phyloP scores from a whole-genome alignment of 2,329 filamentous ascomycete species.

The Parafenestella ontariensis region DNA sequence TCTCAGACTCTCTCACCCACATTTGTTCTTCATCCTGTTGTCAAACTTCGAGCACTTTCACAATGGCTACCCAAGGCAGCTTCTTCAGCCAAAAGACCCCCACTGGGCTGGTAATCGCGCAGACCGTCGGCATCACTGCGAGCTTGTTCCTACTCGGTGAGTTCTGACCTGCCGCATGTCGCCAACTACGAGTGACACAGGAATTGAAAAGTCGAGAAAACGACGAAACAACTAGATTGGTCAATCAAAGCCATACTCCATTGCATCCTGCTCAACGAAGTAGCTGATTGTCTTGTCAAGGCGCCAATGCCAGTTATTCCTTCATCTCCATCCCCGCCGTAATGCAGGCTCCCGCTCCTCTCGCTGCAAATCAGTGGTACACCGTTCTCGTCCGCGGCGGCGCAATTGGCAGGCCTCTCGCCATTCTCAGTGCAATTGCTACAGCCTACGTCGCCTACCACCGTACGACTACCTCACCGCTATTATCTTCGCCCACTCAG shows the following conservation, averaged over 20 bases:
- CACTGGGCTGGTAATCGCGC: slow-evolving; percentile 53
- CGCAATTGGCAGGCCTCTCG: slow-evolving; percentile 49
- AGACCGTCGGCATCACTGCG: slow-evolving; percentile 60
- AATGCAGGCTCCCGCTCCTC: slow-evolving; percentile 61
- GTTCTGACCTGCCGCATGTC: too few relatives aligned
- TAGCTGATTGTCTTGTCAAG: slow-evolving; percentile 18
- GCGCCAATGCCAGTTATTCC: slow-evolving; percentile 49
- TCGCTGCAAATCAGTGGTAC: slow-evolving; percentile 65
- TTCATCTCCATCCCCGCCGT: slow-evolving; percentile 59
- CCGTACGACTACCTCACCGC: slow-evolving; percentile 28
- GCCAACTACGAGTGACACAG: too few relatives aligned
- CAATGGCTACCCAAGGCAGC: slow-evolving; percentile 26
- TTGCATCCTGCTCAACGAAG: too few relatives aligned
- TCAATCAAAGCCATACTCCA: too few relatives aligned
- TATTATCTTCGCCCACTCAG: neutral
- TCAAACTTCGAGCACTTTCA: neutral
- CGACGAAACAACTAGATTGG: too few relatives aligned
- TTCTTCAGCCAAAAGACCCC: slow-evolving; percentile 33
- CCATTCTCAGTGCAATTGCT: slow-evolving; percentile 51
- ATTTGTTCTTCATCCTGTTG: neutral
- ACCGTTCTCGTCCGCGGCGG: slow-evolving; percentile 52
- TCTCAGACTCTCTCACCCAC: neutral
- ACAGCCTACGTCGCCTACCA: slow-evolving; percentile 58
- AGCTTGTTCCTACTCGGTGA: slow-evolving; percentile 56
- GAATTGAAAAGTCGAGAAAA: too few relatives aligned